Evolutionary conservation across 164 flowering plant genomes (phyloP).

Genomic region (Annona cherimola): DNA sequence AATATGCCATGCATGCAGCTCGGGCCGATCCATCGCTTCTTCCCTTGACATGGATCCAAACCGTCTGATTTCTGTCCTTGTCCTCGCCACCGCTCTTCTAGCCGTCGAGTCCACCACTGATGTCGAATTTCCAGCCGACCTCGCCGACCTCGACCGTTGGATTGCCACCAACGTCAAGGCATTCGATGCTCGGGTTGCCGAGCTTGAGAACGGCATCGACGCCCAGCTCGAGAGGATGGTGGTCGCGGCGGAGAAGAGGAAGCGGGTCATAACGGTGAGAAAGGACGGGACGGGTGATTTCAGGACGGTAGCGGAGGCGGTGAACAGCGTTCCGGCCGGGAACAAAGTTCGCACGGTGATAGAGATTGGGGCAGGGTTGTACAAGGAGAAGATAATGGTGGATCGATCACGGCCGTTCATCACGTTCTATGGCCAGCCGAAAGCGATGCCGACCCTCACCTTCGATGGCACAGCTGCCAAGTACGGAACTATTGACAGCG

Average conservation of each 20-base stretch:
- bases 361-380: conserved; percentile 39
- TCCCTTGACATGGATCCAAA: background rate
- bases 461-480: conserved; percentile 36
- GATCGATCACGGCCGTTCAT: conserved; percentile 36
- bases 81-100: background rate
- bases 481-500: conserved; percentile 50
- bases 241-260: conserved; percentile 28
- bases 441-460: conserved; percentile 23
- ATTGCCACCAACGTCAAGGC: background rate
- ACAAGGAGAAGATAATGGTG: conserved; percentile 44
- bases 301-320: conserved; percentile 48
- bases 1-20: background rate
- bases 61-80: too few species aligned
- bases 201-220: background rate
- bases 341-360: conserved; percentile 38
- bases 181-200: background rate
- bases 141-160: background rate
- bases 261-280: conserved; percentile 32
- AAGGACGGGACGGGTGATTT: conserved; percentile 54
- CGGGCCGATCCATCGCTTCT: background rate
- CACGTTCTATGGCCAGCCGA: conserved; percentile 41
- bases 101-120: background rate
- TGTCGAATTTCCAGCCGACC: background rate
- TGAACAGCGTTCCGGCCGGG: conserved; percentile 40
- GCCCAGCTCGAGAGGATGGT: conserved; percentile 25